Base-by-base conservation (phyloP, 495 filamentous ascomycete species). In the Evernia prunastri region DNA sequence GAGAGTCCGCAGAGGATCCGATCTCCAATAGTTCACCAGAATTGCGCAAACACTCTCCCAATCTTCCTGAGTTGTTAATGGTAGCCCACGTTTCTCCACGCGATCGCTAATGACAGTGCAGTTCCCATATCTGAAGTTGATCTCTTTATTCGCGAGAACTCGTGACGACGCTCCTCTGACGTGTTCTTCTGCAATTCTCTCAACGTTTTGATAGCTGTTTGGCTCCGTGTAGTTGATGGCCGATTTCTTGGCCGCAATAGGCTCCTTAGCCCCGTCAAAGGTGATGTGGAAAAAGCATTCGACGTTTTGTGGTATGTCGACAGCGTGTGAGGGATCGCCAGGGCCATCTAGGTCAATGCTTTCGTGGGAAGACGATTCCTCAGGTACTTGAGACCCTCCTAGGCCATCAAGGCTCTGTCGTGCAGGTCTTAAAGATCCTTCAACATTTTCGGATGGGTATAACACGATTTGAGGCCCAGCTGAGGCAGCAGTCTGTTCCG, bases 71-170 rank as follows among this genome's bases (percentile, higher is more conserved):
- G 33, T 36, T 42, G 27, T 45, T 53, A 67, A 20, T 10, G 42
- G 36, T 5, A 43, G 42, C n/a, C 58, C n/a, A 23, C 8, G 18
- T n/a, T 33, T 60, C 3, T 10, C 6, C 3, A 5, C 27, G 4
- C 56, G 15, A n/a, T 65, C 25, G 11, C 57, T 43, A 4, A 20
- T 7, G 29, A 60, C 9, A 7, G 53, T 61, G 27, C 63, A 65
- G 47, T 61, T 49, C 3, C 63, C 63, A 54, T 53, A 60, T 1
- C 39, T 35, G 25, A 65, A 56, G 12, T 11, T 49, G 13, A 18
- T 51, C 18, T 27, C 15, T 33, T 11, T 35, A 23, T 12, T 29
- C 45, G 25, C 25, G 29, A 17, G 42, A 10, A 6, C 27, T 31
- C 23, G 25, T n/a, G 20, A 33, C 9, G 27, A 15, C n/a, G 13